Base-by-base conservation (phyloP, 2,329 filamentous ascomycete genomes). In the Rhexocercosporidium sp. region DNA sequence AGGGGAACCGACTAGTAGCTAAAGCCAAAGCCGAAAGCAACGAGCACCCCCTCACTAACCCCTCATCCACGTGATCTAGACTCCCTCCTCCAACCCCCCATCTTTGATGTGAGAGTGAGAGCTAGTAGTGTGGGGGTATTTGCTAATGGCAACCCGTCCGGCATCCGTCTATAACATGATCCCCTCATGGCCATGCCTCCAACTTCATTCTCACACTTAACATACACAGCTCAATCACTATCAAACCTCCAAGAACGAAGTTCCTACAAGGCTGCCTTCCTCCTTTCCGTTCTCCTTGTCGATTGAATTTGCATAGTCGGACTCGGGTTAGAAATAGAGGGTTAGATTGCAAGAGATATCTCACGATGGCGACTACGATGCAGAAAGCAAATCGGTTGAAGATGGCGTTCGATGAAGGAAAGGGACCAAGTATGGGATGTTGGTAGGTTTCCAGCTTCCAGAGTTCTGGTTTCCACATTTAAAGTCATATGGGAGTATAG, bases 391-490 rank as follows among this genome's bases (percentile, higher is more conserved):
- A 85, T 72, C 80, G 79, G 64, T 75, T 89, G 68, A 83, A 81
- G 73, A 80, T 80, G 65, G 81, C 81, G n/a, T 83, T 89, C 67
- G 73, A 77, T 27, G 80, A 83, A 69, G 82, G 80, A 61, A 81
- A 78, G 61, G 77, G 67, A 4, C 62, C 84, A 6, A 83, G 85
- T 59, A 80, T 88, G 71, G 88, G 88, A 3, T 81, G 85, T 62
- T 90, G 74, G 87, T 69, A 56, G 44, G 57, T 27, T 47, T 49
- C 25, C 8, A 25, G 7, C 39, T 46, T 20, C 3, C 18, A 34
- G 25, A 14, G 47, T 1, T 25, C 27, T 61, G 29, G 41, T 20
- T 6, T 9, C 4, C 34, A 27, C 29, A 12, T n/a, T 16, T 44
- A 44, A 3, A n/a, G 1, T 29, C 11, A 25, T 11, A 31, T 29